Conservation (phyloP, 2,329 filamentous ascomycete genomes). For the Fusarium sp. region DNA sequence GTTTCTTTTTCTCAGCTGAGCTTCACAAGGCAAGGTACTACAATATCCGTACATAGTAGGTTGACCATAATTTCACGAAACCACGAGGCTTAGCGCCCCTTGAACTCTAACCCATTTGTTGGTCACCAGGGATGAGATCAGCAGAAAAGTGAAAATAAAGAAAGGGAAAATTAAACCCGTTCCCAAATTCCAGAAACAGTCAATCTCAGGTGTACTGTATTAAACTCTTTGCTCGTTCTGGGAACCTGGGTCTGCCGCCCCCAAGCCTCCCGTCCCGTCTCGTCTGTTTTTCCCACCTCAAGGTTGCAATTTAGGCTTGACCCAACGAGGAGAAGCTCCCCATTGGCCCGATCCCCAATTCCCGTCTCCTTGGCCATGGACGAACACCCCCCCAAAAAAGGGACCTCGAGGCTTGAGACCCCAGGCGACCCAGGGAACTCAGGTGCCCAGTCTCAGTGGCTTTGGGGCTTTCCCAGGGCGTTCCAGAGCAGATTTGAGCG, state of each 20-base stretch:
- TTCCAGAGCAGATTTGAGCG: slow-evolving; percentile 31
- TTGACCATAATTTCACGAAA: neutral
- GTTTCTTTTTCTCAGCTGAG: slow-evolving; percentile 14
- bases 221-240: slow-evolving; percentile 16
- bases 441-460: slow-evolving; percentile 24
- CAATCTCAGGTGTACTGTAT: slow-evolving; percentile 3
- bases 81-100: slow-evolving; percentile 21
- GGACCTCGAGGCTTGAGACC: slow-evolving; percentile 22
- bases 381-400: slow-evolving; percentile 31
- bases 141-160: neutral
- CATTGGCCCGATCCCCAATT: slow-evolving; percentile 34
- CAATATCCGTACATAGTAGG: no score
- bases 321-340: slow-evolving; percentile 15
- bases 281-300: neutral
- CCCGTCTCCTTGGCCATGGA: slow-evolving; percentile 47
- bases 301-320: slow-evolving; percentile 10
- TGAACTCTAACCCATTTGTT: slow-evolving; percentile 13
- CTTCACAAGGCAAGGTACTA: neutral
- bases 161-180: neutral
- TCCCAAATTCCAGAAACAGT: slow-evolving; percentile 26
- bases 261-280: slow-evolving; percentile 19
- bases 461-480: slow-evolving; percentile 6
- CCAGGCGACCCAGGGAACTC: slow-evolving; percentile 14
- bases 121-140: slow-evolving; percentile 1
- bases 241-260: slow-evolving; percentile 29